phyloP scores from a whole-genome alignment of 768 basidiomycete genomes.

The Mycena filopes region DNA sequence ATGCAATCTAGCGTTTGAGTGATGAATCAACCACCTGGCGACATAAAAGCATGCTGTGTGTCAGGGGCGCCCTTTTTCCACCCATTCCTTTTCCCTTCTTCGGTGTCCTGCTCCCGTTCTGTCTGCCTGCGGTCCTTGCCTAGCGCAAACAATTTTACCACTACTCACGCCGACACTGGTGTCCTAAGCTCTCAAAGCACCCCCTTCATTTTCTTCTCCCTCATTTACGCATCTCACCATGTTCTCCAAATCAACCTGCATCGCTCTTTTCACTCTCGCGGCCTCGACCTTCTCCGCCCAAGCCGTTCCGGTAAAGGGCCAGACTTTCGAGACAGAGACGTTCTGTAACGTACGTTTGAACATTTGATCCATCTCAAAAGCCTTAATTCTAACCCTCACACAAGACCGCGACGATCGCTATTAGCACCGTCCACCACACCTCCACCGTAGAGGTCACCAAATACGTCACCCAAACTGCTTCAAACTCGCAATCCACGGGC shows the following conservation, averaged over 20 bases:
- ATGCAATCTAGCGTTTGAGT: too few species aligned
- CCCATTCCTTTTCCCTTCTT: conserved; percentile 10
- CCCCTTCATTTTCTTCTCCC: conserved; percentile 13
- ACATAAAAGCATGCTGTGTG: not conserved
- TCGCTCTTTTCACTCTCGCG: conserved; percentile 26
- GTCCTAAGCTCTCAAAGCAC: conserved; percentile 31
- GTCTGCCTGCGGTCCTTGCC: conserved; percentile 20
- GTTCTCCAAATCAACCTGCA: conserved; percentile 27
- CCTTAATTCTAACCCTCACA: not conserved
- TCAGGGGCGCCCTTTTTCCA: not conserved
- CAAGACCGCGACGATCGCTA: conserved; percentile 22
- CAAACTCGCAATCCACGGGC: conserved; percentile 1
- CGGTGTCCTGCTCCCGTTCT: conserved; percentile 9
- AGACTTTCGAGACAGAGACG: conserved; percentile 19
- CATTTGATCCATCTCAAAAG: not conserved
- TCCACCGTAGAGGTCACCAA: conserved; percentile 15
- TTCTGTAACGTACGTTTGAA: conserved; percentile 16
- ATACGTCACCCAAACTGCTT: conserved; percentile 16
- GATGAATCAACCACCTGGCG: not conserved
- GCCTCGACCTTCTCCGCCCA: conserved; percentile 16
- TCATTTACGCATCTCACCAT: conserved; percentile 14
- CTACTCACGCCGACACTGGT: conserved; percentile 30
- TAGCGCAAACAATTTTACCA: conserved; percentile 19
- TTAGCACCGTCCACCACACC: conserved; percentile 18
- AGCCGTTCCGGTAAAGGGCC: conserved; percentile 9